These are phyloP conservation scores for Akanthomyces uredinophilus DNA, from an alignment of 2,329 filamentous ascomycete genomes.

Conservation along the genomic window DNA sequence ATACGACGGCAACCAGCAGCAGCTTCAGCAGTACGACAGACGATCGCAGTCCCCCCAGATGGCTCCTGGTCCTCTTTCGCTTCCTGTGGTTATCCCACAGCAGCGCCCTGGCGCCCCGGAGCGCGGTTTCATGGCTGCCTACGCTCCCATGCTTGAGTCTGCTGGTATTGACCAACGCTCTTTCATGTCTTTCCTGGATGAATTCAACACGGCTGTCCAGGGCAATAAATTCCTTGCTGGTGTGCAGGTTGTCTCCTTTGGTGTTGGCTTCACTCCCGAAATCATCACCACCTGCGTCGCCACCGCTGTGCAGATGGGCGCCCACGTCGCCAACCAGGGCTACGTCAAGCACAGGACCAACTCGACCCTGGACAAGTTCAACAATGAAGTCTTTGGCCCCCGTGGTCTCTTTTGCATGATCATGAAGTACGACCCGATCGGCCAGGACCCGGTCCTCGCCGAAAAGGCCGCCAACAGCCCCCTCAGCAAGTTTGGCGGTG, in stretches of 20 bases:
- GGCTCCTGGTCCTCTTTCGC: constrained; percentile 13
- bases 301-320: constrained; percentile 15
- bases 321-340: constrained; percentile 14
- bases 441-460: constrained; percentile 3
- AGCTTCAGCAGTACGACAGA: constrained; percentile 12
- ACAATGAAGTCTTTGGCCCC: constrained; percentile 15
- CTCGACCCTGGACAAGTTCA: constrained; percentile 15
- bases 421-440: constrained; percentile 16
- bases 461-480: background rate
- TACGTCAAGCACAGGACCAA: constrained; percentile 16
- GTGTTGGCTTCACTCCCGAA: constrained; percentile 15
- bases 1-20: constrained; percentile 4
- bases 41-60: constrained; percentile 10
- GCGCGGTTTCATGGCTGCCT: constrained; percentile 16
- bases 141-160: constrained; percentile 12
- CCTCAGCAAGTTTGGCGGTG: background rate
- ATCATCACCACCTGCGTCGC: constrained; percentile 15
- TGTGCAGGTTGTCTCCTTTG: constrained; percentile 16
- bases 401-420: constrained; percentile 17
- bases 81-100: constrained; percentile 15
- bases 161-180: constrained; percentile 15
- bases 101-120: constrained; percentile 15
- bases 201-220: constrained; percentile 16
- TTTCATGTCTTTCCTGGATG: constrained; percentile 14
- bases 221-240: constrained; percentile 15